Evolutionary conservation across 1,284 basidiomycete genomes (phyloP).

Genomic region (Phylloporus sp.): DNA sequence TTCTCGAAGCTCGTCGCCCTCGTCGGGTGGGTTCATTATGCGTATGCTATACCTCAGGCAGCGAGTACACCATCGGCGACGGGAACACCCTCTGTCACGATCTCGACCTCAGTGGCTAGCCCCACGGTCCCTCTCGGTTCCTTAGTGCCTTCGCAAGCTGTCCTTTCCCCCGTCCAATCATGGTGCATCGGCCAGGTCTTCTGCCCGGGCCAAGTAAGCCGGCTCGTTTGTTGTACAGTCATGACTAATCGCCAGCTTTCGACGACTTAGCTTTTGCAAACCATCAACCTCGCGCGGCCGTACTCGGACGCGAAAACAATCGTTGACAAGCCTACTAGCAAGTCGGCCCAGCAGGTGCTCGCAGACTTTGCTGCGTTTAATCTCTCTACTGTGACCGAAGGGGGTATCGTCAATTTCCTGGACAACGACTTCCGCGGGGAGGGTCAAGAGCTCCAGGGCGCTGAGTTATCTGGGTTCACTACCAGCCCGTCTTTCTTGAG

Average conservation of each 20-base stretch:
- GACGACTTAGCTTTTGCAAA: conserved; percentile 70
- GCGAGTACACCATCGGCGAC: conserved; percentile 16
- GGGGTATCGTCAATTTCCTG: conserved; percentile 70
- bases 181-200: conserved; percentile 86
- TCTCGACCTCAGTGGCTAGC: conserved; percentile 69
- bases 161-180: conserved; percentile 72
- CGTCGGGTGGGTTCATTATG: conserved; percentile 16
- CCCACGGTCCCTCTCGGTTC: conserved; percentile 59
- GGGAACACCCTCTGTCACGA: conserved; percentile 39
- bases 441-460: conserved; percentile 78
- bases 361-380: conserved; percentile 68
- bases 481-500: conserved; percentile 70
- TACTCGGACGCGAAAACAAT: conserved; percentile 89
- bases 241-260: conserved; percentile 2
- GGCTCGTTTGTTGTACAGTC: background rate
- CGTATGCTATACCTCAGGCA: conserved; percentile 17
- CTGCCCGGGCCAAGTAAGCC: conserved; percentile 76
- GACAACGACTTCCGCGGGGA: conserved; percentile 83
- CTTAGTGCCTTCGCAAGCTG: conserved; percentile 67
- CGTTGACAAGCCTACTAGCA: conserved; percentile 87
- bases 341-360: conserved; percentile 66
- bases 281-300: conserved; percentile 78
- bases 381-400: conserved; percentile 52
- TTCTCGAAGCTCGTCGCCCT: conserved; percentile 17
- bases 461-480: conserved; percentile 66